These are phyloP conservation scores for Cornus controversa DNA, from an alignment of 148 eudicot genomes.

Conservation along the genomic window DNA sequence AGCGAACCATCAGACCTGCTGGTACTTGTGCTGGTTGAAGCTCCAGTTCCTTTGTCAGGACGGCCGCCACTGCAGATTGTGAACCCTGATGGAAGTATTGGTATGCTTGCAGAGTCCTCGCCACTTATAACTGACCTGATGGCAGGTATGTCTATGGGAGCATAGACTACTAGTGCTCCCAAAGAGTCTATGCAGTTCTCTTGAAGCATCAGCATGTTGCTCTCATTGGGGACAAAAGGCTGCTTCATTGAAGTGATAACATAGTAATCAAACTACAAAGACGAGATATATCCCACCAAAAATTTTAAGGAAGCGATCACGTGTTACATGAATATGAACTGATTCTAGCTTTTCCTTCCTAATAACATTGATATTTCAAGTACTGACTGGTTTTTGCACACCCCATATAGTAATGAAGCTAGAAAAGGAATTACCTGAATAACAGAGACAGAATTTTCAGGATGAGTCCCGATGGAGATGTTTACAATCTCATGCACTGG, in stretches of 20 bases:
- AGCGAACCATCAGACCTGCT: constrained; percentile 30
- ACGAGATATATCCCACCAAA: background rate
- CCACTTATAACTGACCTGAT: constrained; percentile 22
- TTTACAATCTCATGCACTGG: constrained; percentile 29
- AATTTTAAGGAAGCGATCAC: background rate
- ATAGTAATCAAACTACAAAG: background rate
- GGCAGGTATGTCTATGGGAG: constrained; percentile 33
- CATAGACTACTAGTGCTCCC: constrained; percentile 42
- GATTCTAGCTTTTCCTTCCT: too few relatives aligned
- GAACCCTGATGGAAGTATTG: constrained; percentile 51
- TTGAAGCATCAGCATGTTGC: constrained; percentile 42
- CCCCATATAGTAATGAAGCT: background rate
- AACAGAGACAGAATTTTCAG: constrained; percentile 49
- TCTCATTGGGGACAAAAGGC: constrained; percentile 28
- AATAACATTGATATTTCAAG: background rate
- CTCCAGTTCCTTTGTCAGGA: constrained; percentile 11
- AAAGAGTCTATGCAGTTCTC: constrained; percentile 36
- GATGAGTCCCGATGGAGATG: constrained; percentile 35
- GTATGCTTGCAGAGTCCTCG: constrained; percentile 17
- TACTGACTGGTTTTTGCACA: background rate
- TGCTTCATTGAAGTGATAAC: constrained; percentile 12
- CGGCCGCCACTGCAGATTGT: constrained; percentile 33
- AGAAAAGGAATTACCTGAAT: constrained; percentile 38
- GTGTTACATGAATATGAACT: background rate
- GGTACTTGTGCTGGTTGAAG: constrained; percentile 25